Evolutionary conservation across 2,329 filamentous ascomycete species (phyloP).

Genomic region (Botrytis fabae): DNA sequence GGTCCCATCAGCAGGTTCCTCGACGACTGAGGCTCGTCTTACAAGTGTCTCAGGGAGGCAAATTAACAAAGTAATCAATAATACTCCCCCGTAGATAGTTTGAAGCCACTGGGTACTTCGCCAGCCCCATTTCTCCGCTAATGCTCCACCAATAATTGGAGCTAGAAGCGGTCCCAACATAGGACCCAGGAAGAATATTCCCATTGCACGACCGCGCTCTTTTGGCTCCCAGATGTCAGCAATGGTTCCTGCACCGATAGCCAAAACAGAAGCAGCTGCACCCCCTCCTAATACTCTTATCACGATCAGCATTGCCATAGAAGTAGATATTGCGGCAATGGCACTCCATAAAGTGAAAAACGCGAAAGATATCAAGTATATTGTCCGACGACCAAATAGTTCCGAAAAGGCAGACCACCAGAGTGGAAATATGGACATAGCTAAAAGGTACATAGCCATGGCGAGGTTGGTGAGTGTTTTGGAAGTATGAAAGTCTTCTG

Average conservation of each 20-base stretch:
- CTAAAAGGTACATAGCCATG: constrained; percentile 77
- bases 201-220: constrained; percentile 78
- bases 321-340: constrained; percentile 66
- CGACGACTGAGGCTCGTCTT: not conserved
- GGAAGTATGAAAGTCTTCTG: constrained; percentile 60
- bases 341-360: constrained; percentile 72
- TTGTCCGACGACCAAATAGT: constrained; percentile 68
- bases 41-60: constrained; percentile 64
- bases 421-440: constrained; percentile 80
- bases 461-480: constrained; percentile 71
- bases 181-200: constrained; percentile 78
- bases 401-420: constrained; percentile 84
- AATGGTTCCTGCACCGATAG: constrained; percentile 80
- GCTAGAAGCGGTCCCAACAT: constrained; percentile 72
- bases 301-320: constrained; percentile 74
- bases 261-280: constrained; percentile 76
- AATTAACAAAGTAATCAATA: constrained; percentile 58
- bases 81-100: constrained; percentile 64
- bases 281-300: constrained; percentile 75
- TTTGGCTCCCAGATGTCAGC: constrained; percentile 75
- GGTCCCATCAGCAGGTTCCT: not conserved
- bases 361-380: constrained; percentile 74
- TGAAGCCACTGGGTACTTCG: constrained; percentile 77
- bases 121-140: constrained; percentile 72
- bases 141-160: constrained; percentile 72